Base-by-base conservation (phyloP, 305 asterid species). In the Galium porrigens region DNA sequence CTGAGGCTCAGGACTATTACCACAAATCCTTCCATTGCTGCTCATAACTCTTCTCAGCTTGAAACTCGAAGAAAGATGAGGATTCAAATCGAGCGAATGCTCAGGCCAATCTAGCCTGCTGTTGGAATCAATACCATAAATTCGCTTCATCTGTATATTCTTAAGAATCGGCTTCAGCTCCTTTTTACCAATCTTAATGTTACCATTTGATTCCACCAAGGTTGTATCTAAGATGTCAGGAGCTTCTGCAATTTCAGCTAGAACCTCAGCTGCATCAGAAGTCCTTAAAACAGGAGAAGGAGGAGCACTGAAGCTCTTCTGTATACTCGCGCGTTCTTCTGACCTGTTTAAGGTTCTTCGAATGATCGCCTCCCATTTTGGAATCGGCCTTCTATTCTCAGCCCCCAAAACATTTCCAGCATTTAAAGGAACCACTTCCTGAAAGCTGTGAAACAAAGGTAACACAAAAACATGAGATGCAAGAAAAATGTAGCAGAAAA, bases 351-450 rank as follows among this genome's bases (percentile, higher is more conserved):
- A 73, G 10, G 94, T 81, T 57, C 69, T 78, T 6, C 98, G 94
- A 61, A 91, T 91, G 41, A 84, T 79, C 0, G 87, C 72, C 70
- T 89, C 96, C 98, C 98, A 91, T 74, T 84, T 86, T 59, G 78
- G 85, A 34, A 89, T 86, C 11, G 96, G 94, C 69, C 82, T 67
- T 72, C 90, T 71, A 55, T 68, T 86, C 76, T 91, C 98, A 52
- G 98, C 94, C 68, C 95, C 98, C 1, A 91, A 74, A 59, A 91
- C 95, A 53, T 91, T 91, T 36, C 96, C 96, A 66, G 98, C 96
- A 66, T 68, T 91, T 68, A 91, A 68, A 66, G 98, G 96, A 61
- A 91, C 96, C 66, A 91, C 94, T 71, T 91, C 98, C 78, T 91
- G 98, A 61, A 91, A 86, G 44, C 98, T 91, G 82, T 41, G 22